Percentiles rank a stretch among this genome's conserved stretches.
phyloP scores from a whole-genome alignment of 345 rosid genomes.

The Aquilaria sinensis region DNA sequence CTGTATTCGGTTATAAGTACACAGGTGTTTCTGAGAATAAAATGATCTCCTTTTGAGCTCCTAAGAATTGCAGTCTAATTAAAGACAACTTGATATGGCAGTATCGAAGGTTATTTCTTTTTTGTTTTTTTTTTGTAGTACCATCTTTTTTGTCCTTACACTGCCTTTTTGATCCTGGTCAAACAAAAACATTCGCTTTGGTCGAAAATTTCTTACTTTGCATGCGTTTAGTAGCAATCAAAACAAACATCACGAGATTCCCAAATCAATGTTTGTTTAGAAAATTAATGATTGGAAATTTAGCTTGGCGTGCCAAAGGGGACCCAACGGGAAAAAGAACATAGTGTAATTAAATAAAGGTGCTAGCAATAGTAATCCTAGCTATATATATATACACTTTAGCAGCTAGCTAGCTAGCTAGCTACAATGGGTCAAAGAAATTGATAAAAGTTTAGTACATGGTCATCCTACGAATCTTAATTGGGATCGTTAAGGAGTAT shows the following conservation, averaged over 20 bases:
- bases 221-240: conserved; percentile 20
- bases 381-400: neutral
- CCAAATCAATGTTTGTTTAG: conserved; percentile 10
- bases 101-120: neutral
- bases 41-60: too few relatives aligned
- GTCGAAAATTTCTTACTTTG: neutral
- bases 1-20: too few relatives aligned
- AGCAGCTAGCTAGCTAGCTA: neutral
- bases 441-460: conserved; percentile 4
- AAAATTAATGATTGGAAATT: conserved; percentile 21
- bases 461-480: conserved; percentile 18
- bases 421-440: conserved; percentile 10
- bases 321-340: conserved; percentile 8
- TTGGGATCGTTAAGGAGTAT: conserved; percentile 16
- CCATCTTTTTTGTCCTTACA: neutral
- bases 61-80: neutral
- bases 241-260: conserved; percentile 17
- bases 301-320: conserved; percentile 22
- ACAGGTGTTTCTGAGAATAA: too few relatives aligned
- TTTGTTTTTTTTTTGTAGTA: neutral
- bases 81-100: conserved; percentile 2
- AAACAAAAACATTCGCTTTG: conserved; percentile 18
- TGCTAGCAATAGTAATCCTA: neutral
- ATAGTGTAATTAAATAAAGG: neutral
- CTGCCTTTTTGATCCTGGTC: conserved; percentile 18